Percentiles rank a stretch among this genome's conserved stretches.
These are phyloP conservation scores for Myochromella boudieri DNA, from an alignment of 768 basidiomycete species.

Conservation along the genomic window DNA sequence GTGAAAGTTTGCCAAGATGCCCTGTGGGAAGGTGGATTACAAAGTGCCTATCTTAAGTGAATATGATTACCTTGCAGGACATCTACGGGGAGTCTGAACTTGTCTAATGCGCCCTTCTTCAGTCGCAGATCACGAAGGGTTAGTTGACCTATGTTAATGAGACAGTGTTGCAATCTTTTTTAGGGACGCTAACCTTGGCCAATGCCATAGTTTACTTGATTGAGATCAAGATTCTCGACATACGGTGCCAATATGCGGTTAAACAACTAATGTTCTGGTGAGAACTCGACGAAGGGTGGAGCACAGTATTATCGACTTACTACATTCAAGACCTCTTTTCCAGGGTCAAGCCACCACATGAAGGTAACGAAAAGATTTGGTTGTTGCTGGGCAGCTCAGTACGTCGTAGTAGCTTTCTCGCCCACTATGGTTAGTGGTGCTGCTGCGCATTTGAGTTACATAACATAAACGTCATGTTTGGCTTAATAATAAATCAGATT, in stretches of 20 bases:
- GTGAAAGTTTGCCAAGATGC: conserved; percentile 80
- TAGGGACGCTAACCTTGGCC: conserved; percentile 58
- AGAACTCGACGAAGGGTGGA: background rate
- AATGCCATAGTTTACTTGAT: conserved; percentile 93
- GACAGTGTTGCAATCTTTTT: background rate
- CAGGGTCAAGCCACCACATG: conserved; percentile 90
- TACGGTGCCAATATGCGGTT: conserved; percentile 93
- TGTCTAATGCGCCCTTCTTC: conserved; percentile 92
- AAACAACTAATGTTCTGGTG: conserved; percentile 53
- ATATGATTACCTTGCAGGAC: conserved; percentile 80
- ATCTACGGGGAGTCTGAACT: conserved; percentile 93
- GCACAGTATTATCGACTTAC: conserved; percentile 43
- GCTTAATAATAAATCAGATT: no score
- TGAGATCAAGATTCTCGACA: conserved; percentile 93
- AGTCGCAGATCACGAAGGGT: conserved; percentile 80
- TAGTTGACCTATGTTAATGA: conserved; percentile 56
- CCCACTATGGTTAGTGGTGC: no score
- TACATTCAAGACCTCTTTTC: conserved; percentile 80
- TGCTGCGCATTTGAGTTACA: no score
- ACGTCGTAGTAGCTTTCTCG: no score
- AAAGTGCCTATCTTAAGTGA: background rate
- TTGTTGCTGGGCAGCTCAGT: background rate
- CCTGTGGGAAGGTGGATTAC: conserved; percentile 40
- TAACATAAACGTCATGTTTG: no score
- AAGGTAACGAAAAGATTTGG: conserved; percentile 1